A percentile compares a stretch with the other conserved stretches of the same genome.
Evolutionary conservation across 179 eudicot genomes (phyloP).

Genomic region (Gypsophila paniculata): DNA sequence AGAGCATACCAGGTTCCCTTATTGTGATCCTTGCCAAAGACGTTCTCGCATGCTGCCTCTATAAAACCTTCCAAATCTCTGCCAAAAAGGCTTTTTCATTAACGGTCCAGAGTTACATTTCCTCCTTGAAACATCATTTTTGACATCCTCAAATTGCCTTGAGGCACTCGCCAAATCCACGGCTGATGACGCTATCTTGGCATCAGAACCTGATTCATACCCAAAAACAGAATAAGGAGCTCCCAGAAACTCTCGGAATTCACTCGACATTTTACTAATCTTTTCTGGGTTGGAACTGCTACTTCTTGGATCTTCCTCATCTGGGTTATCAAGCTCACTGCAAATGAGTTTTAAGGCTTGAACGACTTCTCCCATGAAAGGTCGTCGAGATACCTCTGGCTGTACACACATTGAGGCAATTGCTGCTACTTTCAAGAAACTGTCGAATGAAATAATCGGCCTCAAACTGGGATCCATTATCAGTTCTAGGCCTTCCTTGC

Average conservation of each 20-base stretch:
- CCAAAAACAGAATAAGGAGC: conserved; percentile 27
- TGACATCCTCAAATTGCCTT: conserved; percentile 34
- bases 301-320: conserved; percentile 38
- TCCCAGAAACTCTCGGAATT: conserved; percentile 37
- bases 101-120: conserved; percentile 69
- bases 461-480: conserved; percentile 53
- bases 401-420: conserved; percentile 98
- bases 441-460: conserved; percentile 40
- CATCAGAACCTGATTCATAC: conserved; percentile 38
- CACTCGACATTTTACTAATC: conserved; percentile 15
- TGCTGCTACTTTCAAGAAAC: conserved; percentile 71
- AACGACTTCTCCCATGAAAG: conserved; percentile 99
- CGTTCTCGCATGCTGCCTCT: conserved; percentile 62
- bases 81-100: conserved; percentile 53
- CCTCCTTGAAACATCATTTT: conserved; percentile 46
- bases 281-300: conserved; percentile 30
- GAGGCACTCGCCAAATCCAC: conserved; percentile 45
- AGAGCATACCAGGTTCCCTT: not conserved
- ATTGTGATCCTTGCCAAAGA: conserved; percentile 32
- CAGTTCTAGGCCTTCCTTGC: conserved; percentile 56
- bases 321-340: conserved; percentile 61
- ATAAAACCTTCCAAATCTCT: conserved; percentile 48
- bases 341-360: conserved; percentile 90
- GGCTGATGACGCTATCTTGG: conserved; percentile 41
- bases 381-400: conserved; percentile 92